Base-by-base conservation (phyloP, 2,329 filamentous ascomycete genomes). In the Talaromyces sp. region DNA sequence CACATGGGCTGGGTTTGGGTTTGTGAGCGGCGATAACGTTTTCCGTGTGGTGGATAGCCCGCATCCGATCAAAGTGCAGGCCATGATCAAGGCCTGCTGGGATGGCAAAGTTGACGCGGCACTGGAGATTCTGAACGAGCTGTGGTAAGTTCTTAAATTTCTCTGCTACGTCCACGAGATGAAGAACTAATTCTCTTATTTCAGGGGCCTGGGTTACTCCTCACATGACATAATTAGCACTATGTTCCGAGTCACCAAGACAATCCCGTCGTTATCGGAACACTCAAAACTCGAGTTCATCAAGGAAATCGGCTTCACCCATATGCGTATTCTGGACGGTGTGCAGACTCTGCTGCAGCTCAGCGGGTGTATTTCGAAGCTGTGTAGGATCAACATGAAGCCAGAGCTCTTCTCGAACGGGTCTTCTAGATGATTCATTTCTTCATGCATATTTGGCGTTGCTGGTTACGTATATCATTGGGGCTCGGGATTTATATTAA, bases 181-280 rank as follows among this genome's bases (percentile, higher is more conserved):
- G 44, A 59, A 60, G 4, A 54, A 33, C 14, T 28, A 61, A 5
- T 65, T 60, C 51, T 53, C 28, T 54, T 54, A 57, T 18, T 23
- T n/a, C 2, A 84, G 82, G 84, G 87, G 89, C 64, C 80, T 98
- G 63, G 95, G 95, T 14, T 99, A 99, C 79, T 96, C 92, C n/a
- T 96, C 92, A 69, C 94, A 99, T 79, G 95, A 99, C 76, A 96
- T 99, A 69, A 96, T 99, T 76, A 96, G 90, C 78, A 99, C 94
- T 64, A 99, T 99, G 95, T 98, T 99, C 83, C 89, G 89, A 72
- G 95, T 99, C 63, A 98, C 95, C 53, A 99, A 98, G 82, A 96
- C 92, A 1, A 92, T 98, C 63, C 90, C 91, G 1, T 92, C 89
- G 1, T 80, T 99, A 61, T 95, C 92, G 67, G 95, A 99, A 78